Conservation (phyloP, 768 basidiomycete species). For the Suillus weaverae region DNA sequence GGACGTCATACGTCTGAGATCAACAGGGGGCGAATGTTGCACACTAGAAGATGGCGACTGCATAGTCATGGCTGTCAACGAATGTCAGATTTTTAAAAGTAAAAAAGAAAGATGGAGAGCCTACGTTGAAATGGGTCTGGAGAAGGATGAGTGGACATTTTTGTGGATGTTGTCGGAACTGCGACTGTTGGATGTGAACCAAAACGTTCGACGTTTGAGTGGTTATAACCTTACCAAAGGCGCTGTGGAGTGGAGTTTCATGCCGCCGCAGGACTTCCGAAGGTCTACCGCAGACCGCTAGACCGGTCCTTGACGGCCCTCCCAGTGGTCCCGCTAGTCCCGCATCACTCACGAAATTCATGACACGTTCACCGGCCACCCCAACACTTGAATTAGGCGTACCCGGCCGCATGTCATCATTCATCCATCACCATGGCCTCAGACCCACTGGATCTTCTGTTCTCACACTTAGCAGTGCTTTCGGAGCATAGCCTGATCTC, state of each 20-base stretch:
- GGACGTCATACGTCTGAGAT: conserved; percentile 60
- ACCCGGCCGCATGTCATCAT: neutral
- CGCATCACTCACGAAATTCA: neutral
- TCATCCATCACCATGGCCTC: neutral
- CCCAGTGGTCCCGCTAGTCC: neutral
- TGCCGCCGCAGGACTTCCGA: neutral
- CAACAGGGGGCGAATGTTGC: conserved; percentile 37
- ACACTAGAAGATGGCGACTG: conserved; percentile 7
- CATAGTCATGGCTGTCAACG: conserved; percentile 17
- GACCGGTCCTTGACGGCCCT: neutral
- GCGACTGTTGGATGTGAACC: conserved; percentile 11
- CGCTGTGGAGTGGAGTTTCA: conserved; percentile 10
- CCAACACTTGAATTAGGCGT: neutral
- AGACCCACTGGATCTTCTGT: neutral
- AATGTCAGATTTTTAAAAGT: neutral
- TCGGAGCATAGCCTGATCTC: conserved; percentile 2
- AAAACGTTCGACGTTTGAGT: conserved; percentile 2
- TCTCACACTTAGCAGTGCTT: neutral
- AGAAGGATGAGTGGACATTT: conserved; percentile 16
- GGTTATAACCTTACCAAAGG: conserved; percentile 4
- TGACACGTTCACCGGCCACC: neutral
- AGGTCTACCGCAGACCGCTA: neutral
- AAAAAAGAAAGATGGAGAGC: conserved; percentile 5
- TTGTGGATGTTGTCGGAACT: conserved; percentile 9
- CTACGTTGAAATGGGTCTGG: conserved; percentile 24